Evolutionary conservation across 345 rosid species (phyloP), one percentile per base, ranked within the genome.

Genomic region (Hypericum androsaemum): DNA sequence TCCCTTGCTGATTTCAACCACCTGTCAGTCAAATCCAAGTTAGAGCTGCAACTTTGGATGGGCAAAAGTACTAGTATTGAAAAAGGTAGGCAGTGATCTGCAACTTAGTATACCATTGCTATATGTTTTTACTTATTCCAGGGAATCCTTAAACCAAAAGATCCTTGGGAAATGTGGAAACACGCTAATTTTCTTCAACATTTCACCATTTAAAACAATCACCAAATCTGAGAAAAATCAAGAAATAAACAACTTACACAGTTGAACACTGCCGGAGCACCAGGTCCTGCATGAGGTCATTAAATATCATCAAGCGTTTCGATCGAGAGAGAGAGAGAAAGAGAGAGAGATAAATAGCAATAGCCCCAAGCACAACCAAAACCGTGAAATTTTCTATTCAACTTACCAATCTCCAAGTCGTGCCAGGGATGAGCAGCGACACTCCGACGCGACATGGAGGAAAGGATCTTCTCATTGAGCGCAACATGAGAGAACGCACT

Each of bases 351-450:
- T 8, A 6, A 17, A 46, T 6, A 7, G 9, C n/a, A 14, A 2
- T 14, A 32, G 1, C 35, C 5, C 6, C 10, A 14, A 15, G 43
- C 15, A 12, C 17, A 51, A 14, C 9, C 36, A 37, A 22, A 22
- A 22, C 32, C 32, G 32, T 22, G 32, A 22, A 22, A 22, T 22
- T 1, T 22, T 22, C n/a, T n/a, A n/a, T n/a, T n/a, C 32, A 1
- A 28, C 16, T 6, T 74, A 85, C 97, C 99, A 47, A 88, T 85
- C 68, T 85, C 87, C 64, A 88, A 61, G 69, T 86, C 89, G 63
- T 94, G 97, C 99, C 97, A 94, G 16, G 99, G 95, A 73, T 88
- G 97, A 50, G 97, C 94, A 67, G 97, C 94, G 45, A 80, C 62
- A 14, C 90, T 77, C 77, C 90, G 72, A 38, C 74, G 66, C 3